Evolutionary conservation across 1,284 basidiomycete genomes (phyloP).

Genomic region (Kalmanozyma brasiliensis): DNA sequence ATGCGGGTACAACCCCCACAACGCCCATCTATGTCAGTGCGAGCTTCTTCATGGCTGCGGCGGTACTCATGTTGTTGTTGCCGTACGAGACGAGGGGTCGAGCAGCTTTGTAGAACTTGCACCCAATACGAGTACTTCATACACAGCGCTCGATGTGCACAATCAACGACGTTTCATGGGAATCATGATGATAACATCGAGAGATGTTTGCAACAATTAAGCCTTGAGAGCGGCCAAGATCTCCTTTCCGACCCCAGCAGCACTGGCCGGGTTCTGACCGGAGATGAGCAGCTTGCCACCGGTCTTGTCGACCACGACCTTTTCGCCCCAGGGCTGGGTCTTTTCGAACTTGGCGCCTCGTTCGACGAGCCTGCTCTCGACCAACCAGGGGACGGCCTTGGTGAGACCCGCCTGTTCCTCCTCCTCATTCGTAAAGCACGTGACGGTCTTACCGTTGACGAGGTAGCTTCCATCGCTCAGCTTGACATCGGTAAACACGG

Average conservation of each 20-base stretch:
- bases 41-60: conserved; percentile 75
- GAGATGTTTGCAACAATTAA: too few relatives aligned
- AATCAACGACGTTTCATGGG: too few relatives aligned
- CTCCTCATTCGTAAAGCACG: conserved; percentile 79
- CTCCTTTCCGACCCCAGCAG: conserved; percentile 42
- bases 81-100: conserved; percentile 74
- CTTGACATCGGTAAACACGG: conserved; percentile 58
- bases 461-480: conserved; percentile 55
- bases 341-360: conserved; percentile 76
- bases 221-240: conserved; percentile 45
- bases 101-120: conserved; percentile 12
- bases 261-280: conserved; percentile 71
- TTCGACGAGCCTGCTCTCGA: conserved; percentile 75
- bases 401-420: conserved; percentile 71
- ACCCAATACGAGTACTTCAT: too few relatives aligned
- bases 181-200: too few relatives aligned
- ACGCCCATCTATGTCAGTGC: conserved; percentile 79
- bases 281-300: conserved; percentile 39
- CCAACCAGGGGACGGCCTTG: conserved; percentile 75
- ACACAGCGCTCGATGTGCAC: too few relatives aligned
- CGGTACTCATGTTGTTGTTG: conserved; percentile 75
- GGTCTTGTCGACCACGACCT: conserved; percentile 70
- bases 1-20: conserved; percentile 69
- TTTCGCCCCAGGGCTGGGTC: conserved; percentile 72
- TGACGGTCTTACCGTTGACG: conserved; percentile 73